These are phyloP conservation scores for Antitrichia curtipendula DNA, from an alignment of 225 moss, liverwort and hornwort species.

Conservation along the genomic window DNA sequence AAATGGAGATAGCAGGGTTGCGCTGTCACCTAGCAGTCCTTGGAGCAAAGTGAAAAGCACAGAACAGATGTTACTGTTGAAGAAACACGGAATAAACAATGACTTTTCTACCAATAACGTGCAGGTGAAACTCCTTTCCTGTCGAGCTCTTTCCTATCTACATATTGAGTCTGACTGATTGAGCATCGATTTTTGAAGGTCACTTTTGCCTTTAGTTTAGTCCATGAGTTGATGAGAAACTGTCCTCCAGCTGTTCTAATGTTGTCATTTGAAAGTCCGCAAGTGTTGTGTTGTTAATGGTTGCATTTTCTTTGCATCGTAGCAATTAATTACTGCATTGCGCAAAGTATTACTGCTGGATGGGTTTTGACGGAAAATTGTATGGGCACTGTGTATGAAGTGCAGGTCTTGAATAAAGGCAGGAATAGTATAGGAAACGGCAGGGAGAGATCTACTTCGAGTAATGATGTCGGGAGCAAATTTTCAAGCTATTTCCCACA, in stretches of 20 bases:
- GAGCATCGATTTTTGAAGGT: not conserved
- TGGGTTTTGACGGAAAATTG: not conserved
- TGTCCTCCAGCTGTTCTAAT: not conserved
- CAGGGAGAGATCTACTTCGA: conserved; percentile 18
- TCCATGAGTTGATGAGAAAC: not conserved
- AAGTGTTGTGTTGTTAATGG: not conserved
- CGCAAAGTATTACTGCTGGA: not conserved
- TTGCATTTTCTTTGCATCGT: not conserved
- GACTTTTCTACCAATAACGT: conserved; percentile 10
- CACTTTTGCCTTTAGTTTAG: not conserved
- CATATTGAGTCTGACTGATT: not conserved
- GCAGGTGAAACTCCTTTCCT: conserved; percentile 17
- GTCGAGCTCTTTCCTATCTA: not conserved
- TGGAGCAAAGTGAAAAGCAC: conserved; percentile 65
- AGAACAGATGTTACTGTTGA: conserved; percentile 20
- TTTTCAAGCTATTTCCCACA: conserved; percentile 58
- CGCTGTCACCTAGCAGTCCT: conserved; percentile 58
- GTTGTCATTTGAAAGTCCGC: not conserved
- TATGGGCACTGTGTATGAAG: not conserved
- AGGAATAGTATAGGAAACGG: conserved; percentile 22
- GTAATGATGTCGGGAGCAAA: conserved; percentile 26
- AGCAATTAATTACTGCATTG: not conserved
- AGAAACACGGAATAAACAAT: conserved; percentile 3
- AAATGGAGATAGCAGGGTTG: conserved; percentile 38
- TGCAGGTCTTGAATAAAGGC: conserved; percentile 39